Evolutionary conservation across 202 grass and related monocot genomes (phyloP).

Genomic region (Setaria viridis): DNA sequence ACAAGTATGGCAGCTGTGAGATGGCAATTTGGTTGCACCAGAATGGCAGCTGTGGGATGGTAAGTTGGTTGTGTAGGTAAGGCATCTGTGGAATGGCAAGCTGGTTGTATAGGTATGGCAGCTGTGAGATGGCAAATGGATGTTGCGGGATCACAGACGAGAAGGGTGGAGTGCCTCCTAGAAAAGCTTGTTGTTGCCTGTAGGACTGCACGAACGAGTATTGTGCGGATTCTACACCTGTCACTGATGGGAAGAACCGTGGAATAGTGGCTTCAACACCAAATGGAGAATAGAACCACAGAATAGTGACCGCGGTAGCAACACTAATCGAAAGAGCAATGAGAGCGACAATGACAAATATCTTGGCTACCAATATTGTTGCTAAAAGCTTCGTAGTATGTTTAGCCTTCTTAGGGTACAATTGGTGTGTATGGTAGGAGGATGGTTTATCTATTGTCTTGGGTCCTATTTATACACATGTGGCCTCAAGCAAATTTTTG

Average conservation of each 20-base stretch:
- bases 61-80: neutral
- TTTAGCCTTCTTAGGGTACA: neutral
- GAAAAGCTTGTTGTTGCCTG: neutral
- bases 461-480: neutral
- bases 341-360: neutral
- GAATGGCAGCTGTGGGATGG: neutral
- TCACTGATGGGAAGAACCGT: neutral
- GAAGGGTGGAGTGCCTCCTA: neutral
- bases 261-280: neutral
- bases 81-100: neutral
- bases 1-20: neutral
- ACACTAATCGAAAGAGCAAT: neutral
- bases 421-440: neutral
- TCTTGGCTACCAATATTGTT: neutral
- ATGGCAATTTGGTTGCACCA: neutral
- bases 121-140: neutral
- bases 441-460: neutral
- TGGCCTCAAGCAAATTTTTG: neutral
- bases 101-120: neutral
- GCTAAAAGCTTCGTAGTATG: neutral
- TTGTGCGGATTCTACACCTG: neutral
- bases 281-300: neutral
- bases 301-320: neutral
- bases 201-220: neutral
- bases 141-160: neutral